Evolutionary conservation across 768 basidiomycete species (phyloP).

Genomic region (Russula ochroleuca): DNA sequence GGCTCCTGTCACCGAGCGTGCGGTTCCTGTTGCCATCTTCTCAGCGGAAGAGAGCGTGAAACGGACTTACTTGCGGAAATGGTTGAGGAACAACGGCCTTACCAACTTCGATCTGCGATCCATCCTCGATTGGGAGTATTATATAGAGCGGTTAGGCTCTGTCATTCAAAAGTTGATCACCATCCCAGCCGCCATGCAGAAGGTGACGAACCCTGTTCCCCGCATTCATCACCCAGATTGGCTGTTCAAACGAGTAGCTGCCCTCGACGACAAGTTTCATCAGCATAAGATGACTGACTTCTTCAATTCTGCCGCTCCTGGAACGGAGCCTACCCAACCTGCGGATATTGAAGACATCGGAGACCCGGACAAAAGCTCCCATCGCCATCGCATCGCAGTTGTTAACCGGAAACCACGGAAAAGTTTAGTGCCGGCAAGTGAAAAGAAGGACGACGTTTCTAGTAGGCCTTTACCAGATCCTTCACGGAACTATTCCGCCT

Average conservation of each 20-base stretch:
- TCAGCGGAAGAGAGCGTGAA: slow-evolving; percentile 92
- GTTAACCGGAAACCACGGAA: slow-evolving; percentile 46
- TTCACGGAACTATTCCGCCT: slow-evolving; percentile 60
- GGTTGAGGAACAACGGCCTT: slow-evolving; percentile 92
- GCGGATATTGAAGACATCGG: slow-evolving; percentile 60
- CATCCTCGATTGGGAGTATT: slow-evolving; percentile 97
- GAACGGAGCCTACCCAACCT: slow-evolving; percentile 31
- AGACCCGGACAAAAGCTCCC: slow-evolving; percentile 23
- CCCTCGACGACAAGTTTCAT: slow-evolving; percentile 91
- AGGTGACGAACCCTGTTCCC: slow-evolving; percentile 93
- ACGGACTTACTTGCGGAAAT: slow-evolving; percentile 84
- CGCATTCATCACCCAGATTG: slow-evolving; percentile 96
- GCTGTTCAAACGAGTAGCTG: slow-evolving; percentile 87
- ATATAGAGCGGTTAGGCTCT: slow-evolving; percentile 94
- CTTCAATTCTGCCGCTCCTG: slow-evolving; percentile 51
- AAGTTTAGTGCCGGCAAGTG: slow-evolving; percentile 44
- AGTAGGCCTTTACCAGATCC: slow-evolving; percentile 57
- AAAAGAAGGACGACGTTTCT: slow-evolving; percentile 29
- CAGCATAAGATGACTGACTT: slow-evolving; percentile 98
- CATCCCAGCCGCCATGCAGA: slow-evolving; percentile 98
- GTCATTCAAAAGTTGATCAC: slow-evolving; percentile 99
- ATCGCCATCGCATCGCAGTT: slow-evolving; percentile 47
- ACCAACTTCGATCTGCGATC: slow-evolving; percentile 85
- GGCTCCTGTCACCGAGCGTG: slow-evolving; percentile 94
- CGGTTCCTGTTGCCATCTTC: slow-evolving; percentile 96